phyloP scores from a whole-genome alignment of 2,329 filamentous ascomycete genomes.

The Pseudocercospora vitis region DNA sequence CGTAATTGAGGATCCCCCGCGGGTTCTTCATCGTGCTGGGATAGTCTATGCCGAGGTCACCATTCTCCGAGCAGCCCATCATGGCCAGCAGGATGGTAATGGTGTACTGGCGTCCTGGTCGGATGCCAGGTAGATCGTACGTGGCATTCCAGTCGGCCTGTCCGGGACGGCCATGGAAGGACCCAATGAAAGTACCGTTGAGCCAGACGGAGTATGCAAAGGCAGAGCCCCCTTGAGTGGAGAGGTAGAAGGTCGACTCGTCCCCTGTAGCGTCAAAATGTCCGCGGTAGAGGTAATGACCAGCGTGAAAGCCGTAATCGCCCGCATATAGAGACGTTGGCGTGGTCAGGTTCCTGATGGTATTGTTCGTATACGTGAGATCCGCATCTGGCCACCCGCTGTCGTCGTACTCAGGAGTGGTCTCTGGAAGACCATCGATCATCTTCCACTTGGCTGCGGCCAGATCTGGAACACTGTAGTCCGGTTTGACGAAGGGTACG shows the following conservation, averaged over 20 bases:
- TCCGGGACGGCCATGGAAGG: conserved; percentile 58
- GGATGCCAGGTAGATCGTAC: conserved; percentile 56
- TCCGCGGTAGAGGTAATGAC: conserved; percentile 68
- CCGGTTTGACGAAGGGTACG: conserved; percentile 53
- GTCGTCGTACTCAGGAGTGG: conserved; percentile 65
- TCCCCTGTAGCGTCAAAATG: conserved; percentile 64
- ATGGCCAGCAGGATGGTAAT: conserved; percentile 72
- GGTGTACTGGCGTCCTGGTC: conserved; percentile 58
- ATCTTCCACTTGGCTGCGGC: conserved; percentile 65
- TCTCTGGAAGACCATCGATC: conserved; percentile 69
- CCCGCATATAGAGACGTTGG: conserved; percentile 64
- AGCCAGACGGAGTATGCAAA: conserved; percentile 71
- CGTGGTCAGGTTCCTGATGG: conserved; percentile 54
- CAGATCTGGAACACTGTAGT: conserved; percentile 59
- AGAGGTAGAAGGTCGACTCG: conserved; percentile 56
- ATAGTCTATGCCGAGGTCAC: conserved; percentile 49
- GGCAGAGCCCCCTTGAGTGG: conserved; percentile 65
- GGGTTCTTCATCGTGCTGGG: conserved; percentile 60
- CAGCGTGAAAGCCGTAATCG: conserved; percentile 73
- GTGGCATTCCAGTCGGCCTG: conserved; percentile 55
- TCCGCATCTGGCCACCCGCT: conserved; percentile 64
- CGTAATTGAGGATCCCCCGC: conserved; percentile 63
- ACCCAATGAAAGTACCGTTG: conserved; percentile 62
- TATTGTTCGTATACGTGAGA: conserved; percentile 61
- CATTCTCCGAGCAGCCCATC: conserved; percentile 69